These are phyloP conservation scores for Boletus pseudopeckii DNA, from an alignment of 768 basidiomycete genomes.

Conservation along the genomic window DNA sequence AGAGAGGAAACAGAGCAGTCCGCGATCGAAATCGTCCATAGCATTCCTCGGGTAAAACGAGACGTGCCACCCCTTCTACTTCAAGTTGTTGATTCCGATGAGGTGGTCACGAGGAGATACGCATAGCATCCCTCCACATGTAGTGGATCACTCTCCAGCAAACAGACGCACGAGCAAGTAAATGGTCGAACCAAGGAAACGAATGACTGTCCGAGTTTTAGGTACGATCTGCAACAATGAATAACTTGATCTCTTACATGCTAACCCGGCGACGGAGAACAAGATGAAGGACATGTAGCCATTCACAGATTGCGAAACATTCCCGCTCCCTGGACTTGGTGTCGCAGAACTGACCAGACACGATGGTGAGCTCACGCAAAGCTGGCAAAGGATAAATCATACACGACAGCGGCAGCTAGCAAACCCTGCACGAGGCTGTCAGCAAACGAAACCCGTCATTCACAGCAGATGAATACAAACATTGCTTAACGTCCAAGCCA, in stretches of 20 bases:
- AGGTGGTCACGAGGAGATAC: too few species aligned
- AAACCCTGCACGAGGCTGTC: constrained; percentile 43
- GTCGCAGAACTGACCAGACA: constrained; percentile 28
- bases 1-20: not conserved
- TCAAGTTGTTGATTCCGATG: not conserved
- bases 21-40: constrained; percentile 13
- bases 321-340: constrained; percentile 48
- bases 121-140: not conserved
- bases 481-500: constrained; percentile 89
- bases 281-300: constrained; percentile 90
- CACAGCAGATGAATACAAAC: constrained; percentile 40
- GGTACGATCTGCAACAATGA: not conserved
- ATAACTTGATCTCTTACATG: constrained; percentile 53
- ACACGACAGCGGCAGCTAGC: constrained; percentile 74
- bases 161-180: constrained; percentile 88
- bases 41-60: not conserved
- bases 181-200: constrained; percentile 76
- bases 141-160: constrained; percentile 64
- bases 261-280: constrained; percentile 84
- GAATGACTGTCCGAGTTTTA: constrained; percentile 53
- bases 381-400: constrained; percentile 32
- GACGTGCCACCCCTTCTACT: not conserved
- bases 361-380: not conserved
- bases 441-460: constrained; percentile 4
- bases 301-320: constrained; percentile 56